A percentile compares a stretch with the other conserved stretches of the same genome.
Conservation (phyloP, 1,284 basidiomycete genomes). For the Boletus hoseneyae region DNA sequence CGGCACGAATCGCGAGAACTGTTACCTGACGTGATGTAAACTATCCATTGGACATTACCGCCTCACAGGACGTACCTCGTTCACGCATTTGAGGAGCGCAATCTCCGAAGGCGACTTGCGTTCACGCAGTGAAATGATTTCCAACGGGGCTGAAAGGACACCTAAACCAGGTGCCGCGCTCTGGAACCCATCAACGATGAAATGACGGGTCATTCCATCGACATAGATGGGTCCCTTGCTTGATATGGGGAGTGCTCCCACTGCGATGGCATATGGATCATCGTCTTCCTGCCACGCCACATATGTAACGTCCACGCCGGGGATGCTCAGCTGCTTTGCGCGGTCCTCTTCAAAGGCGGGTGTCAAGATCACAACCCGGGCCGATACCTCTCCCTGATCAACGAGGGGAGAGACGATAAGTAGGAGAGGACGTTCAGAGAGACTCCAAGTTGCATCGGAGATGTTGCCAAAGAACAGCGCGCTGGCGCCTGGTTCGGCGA, state of each 20-base stretch:
- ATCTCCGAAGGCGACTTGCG: slow-evolving; percentile 72
- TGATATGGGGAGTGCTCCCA: slow-evolving; percentile 39
- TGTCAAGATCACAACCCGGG: slow-evolving; percentile 61
- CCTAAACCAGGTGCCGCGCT: slow-evolving; percentile 40
- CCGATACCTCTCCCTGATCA: slow-evolving; percentile 31
- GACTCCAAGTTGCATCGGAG: slow-evolving; percentile 57
- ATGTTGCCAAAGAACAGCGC: slow-evolving; percentile 72
- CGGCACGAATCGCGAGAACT: slow-evolving; percentile 67
- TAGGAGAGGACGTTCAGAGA: slow-evolving; percentile 77
- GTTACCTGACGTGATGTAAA: slow-evolving; percentile 55
- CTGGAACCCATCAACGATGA: slow-evolving; percentile 58
- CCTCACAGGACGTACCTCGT: slow-evolving; percentile 53
- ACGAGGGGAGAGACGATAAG: slow-evolving; percentile 55
- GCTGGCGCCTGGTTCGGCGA: slow-evolving; percentile 74
- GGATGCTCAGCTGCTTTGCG: slow-evolving; percentile 58
- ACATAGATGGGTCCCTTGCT: slow-evolving; percentile 49
- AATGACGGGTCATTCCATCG: slow-evolving; percentile 56
- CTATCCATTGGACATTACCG: slow-evolving; percentile 1
- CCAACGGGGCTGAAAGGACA: slow-evolving; percentile 48
- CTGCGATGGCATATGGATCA: slow-evolving; percentile 60
- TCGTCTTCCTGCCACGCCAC: slow-evolving; percentile 74
- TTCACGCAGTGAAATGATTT: slow-evolving; percentile 64
- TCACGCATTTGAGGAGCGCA: slow-evolving; percentile 71
- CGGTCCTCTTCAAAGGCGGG: slow-evolving; percentile 76
- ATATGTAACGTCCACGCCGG: slow-evolving; percentile 45